Evolutionary conservation across 129 eudicot genomes (phyloP), one percentile per base, ranked within the genome.

Genomic region (Chrysanthemum makinoi): DNA sequence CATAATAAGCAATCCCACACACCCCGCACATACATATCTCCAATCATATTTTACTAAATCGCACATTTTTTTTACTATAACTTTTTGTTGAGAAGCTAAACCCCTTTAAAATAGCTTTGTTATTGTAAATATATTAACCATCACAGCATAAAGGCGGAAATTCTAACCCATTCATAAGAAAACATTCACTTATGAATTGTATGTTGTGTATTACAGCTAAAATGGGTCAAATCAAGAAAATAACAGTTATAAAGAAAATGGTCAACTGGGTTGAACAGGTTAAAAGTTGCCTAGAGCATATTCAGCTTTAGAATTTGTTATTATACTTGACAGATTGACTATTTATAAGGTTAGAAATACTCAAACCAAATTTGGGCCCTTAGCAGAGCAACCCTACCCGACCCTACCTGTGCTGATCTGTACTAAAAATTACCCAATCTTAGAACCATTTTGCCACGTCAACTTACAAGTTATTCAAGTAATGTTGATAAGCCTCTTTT

Each of bases 401-500:
- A 3, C 28, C 28, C 28, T 30, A 35, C 43, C 46, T 39, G 46
- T 39, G 46, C 10, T 39, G 46, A 39, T 6, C 44, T 6, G 9
- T 39, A 6, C 44, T 39, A 39, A 39, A 35, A 39, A 5, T 39
- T 39, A 39, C 9, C 44, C 44, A 39, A 28, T 39, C 46, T 39
- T 39, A 10, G 24, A 22, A 22, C 64, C 62, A 55, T 55, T 19
- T 44, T 70, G 24, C 22, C 75, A 70, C 12, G 17, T 70, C 65
- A 11, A 1, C 61, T 62, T 49, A 10, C 69, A 62, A 70, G 68
- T 30, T 48, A 62, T 28, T 61, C 17, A 50, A 28, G 12, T 18
- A 47, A 72, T 62, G 61, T 50, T 51, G 50, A 28, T 49, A 62
- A 28, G 61, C 69, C 51, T 49, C 61, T 72, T 59, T 55, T 59